phyloP scores from a whole-genome alignment of 164 flowering plant species.

The Amborella trichopoda region DNA sequence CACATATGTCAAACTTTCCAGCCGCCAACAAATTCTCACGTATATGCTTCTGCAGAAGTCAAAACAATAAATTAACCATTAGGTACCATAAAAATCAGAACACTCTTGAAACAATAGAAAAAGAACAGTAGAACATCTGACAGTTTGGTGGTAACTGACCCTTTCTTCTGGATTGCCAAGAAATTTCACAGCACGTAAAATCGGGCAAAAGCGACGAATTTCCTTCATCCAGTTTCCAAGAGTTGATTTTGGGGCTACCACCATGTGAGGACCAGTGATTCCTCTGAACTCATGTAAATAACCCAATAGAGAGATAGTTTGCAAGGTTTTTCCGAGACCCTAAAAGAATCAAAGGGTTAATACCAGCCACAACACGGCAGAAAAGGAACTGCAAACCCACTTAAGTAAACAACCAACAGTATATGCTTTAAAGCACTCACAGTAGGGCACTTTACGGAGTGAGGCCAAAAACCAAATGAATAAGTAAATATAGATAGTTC shows the following conservation, averaged over 20 bases:
- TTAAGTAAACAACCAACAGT: too few relatives aligned
- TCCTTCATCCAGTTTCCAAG: conserved; percentile 99
- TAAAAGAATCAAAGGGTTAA: conserved; percentile 9
- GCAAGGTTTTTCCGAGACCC: conserved; percentile 99
- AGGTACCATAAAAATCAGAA: too few relatives aligned
- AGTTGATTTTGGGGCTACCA: conserved; percentile 98
- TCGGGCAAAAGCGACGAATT: conserved; percentile 85
- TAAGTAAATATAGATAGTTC: neutral
- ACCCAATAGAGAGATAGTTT: conserved; percentile 87
- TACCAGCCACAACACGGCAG: too few relatives aligned
- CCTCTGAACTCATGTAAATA: conserved; percentile 95
- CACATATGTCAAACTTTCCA: conserved; percentile 97
- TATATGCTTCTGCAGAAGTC: conserved; percentile 67
- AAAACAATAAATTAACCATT: conserved; percentile 3
- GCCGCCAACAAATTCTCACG: conserved; percentile 80
- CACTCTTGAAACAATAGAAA: too few relatives aligned
- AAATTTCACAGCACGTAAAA: conserved; percentile 85
- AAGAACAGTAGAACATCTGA: neutral
- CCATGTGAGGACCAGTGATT: conserved; percentile 98
- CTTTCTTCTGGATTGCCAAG: conserved; percentile 99
- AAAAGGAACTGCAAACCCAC: too few relatives aligned
- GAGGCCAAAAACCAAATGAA: too few relatives aligned
- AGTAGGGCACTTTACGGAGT: too few relatives aligned
- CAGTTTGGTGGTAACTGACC: conserved; percentile 21
- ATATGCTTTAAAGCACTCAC: too few relatives aligned